These are phyloP conservation scores for Mycena polygramma DNA, from an alignment of 768 basidiomycete genomes.

Conservation along the genomic window DNA sequence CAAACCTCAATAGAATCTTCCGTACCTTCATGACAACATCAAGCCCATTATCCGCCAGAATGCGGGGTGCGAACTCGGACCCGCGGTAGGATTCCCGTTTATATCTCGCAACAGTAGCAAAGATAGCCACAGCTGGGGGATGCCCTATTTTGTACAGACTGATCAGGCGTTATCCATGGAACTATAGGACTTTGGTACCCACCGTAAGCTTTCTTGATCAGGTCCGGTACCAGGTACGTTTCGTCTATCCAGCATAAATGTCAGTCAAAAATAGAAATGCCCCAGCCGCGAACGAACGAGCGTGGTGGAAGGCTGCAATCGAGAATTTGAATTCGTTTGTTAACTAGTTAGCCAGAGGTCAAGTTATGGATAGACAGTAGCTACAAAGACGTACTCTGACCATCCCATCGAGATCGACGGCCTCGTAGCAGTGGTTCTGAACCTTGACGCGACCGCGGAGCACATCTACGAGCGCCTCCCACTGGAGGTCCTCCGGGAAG, in stretches of 20 bases:
- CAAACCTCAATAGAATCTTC: neutral
- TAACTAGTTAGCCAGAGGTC: constrained; percentile 54
- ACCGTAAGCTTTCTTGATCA: constrained; percentile 81
- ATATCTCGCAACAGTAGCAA: constrained; percentile 61
- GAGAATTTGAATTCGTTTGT: constrained; percentile 88
- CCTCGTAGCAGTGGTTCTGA: constrained; percentile 59
- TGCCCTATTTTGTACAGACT: constrained; percentile 60
- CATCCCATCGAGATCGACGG: constrained; percentile 75
- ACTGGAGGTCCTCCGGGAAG: constrained; percentile 79
- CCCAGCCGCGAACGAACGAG: constrained; percentile 42
- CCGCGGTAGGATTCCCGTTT: constrained; percentile 75
- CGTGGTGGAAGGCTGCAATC: constrained; percentile 83
- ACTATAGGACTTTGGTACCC: neutral
- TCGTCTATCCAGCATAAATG: constrained; percentile 56
- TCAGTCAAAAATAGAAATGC: neutral
- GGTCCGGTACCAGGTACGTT: constrained; percentile 81
- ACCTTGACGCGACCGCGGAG: constrained; percentile 84
- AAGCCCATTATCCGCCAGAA: constrained; percentile 79
- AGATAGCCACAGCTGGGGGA: constrained; percentile 81
- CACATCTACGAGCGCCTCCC: constrained; percentile 79
- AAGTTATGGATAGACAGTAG: neutral
- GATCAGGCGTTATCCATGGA: neutral
- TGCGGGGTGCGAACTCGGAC: constrained; percentile 80
- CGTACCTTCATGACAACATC: constrained; percentile 83
- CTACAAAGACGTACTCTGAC: constrained; percentile 64